Evolutionary conservation across 1,284 basidiomycete genomes (phyloP).

Genomic region (Leccinum angustisporum): DNA sequence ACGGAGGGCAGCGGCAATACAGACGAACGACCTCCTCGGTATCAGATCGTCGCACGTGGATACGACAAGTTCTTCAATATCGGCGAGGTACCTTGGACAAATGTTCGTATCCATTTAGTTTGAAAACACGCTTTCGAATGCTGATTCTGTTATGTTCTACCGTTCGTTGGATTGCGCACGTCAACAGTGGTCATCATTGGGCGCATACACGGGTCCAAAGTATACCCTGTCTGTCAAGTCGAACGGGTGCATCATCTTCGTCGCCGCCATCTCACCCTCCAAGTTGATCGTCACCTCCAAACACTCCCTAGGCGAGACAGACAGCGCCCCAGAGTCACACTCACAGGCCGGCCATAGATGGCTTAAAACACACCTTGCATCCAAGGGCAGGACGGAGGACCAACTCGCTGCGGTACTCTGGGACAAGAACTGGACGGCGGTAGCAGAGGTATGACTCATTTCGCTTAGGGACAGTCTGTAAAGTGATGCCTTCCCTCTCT

Average conservation of each 20-base stretch:
- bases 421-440: slow-evolving; percentile 85
- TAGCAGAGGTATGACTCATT: slow-evolving; percentile 71
- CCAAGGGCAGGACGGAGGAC: slow-evolving; percentile 65
- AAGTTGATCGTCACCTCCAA: slow-evolving; percentile 91
- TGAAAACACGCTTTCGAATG: no score
- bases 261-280: slow-evolving; percentile 48
- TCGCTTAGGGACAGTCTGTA: not conserved
- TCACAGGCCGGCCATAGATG: slow-evolving; percentile 81
- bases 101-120: no score
- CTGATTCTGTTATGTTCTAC: no score
- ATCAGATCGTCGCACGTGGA: no score
- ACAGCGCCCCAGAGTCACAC: slow-evolving; percentile 52
- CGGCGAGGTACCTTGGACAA: no score
- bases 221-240: slow-evolving; percentile 78
- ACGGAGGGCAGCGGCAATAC: not conserved
- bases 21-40: no score
- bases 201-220: slow-evolving; percentile 46
- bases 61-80: no score
- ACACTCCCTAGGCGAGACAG: slow-evolving; percentile 72
- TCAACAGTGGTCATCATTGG: no score
- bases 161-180: not conserved
- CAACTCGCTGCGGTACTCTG: slow-evolving; percentile 79
- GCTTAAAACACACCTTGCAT: slow-evolving; percentile 73
- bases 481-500: not conserved
- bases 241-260: no score